Evolutionary conservation across 768 basidiomycete genomes (phyloP).

Genomic region (Suillus fuscotomentosus): DNA sequence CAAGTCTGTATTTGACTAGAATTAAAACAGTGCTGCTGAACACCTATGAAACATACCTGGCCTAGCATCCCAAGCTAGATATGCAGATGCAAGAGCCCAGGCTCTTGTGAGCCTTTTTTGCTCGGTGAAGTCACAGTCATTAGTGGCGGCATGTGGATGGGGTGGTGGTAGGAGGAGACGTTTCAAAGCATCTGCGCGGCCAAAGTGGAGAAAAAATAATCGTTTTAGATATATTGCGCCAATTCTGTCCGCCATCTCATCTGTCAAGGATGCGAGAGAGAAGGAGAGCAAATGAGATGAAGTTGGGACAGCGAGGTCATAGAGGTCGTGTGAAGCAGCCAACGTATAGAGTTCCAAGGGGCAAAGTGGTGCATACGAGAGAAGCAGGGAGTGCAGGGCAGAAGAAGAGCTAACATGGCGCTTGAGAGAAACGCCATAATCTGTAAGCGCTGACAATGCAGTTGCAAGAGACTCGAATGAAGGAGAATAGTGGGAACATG

Average conservation of each 20-base stretch:
- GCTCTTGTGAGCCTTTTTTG: constrained; percentile 80
- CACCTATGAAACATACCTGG: constrained; percentile 49
- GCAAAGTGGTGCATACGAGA: constrained; percentile 63
- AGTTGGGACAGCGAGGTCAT: constrained; percentile 71
- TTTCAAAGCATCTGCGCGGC: constrained; percentile 79
- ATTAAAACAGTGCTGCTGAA: constrained; percentile 6
- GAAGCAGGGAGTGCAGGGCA: constrained; percentile 57
- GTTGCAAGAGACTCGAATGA: constrained; percentile 54
- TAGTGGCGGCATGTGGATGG: constrained; percentile 69
- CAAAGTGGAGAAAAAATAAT: constrained; percentile 82
- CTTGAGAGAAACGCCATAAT: constrained; percentile 60
- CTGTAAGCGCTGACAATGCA: constrained; percentile 54
- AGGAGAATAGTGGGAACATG: constrained; percentile 75
- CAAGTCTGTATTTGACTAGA: constrained; percentile 48
- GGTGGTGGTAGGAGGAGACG: constrained; percentile 74
- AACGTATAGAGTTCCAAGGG: constrained; percentile 75
- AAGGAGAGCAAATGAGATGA: constrained; percentile 76
- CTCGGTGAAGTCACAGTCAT: constrained; percentile 65
- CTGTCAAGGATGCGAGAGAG: constrained; percentile 63
- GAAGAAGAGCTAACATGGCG: constrained; percentile 47
- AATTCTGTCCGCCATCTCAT: constrained; percentile 66
- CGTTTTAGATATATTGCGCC: constrained; percentile 78
- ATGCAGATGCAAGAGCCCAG: constrained; percentile 81
- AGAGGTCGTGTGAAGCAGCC: constrained; percentile 63
- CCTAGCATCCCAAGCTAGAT: constrained; percentile 81